These are phyloP conservation scores for Aspergillus tanneri DNA, from an alignment of 2,329 filamentous ascomycete species.

Conservation along the genomic window DNA sequence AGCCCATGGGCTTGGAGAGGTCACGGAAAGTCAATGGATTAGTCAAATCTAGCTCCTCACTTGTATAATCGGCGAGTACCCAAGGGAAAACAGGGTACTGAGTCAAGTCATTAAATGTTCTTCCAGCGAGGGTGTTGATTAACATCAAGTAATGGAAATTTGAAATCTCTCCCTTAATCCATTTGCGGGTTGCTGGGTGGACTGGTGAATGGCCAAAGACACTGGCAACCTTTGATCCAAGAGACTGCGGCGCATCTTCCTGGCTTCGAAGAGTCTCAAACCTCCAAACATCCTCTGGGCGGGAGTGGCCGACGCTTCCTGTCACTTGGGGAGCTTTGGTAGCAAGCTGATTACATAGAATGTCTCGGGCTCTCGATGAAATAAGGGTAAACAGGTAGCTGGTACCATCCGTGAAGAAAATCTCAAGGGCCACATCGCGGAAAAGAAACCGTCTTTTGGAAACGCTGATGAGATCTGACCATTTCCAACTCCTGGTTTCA, in stretches of 20 bases:
- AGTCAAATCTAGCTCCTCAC: constrained; percentile 82
- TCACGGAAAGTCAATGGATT: constrained; percentile 86
- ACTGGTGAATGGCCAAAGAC: constrained; percentile 82
- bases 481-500: constrained; percentile 86
- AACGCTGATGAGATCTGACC: constrained; percentile 90
- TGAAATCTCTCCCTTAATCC: constrained; percentile 91
- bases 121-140: constrained; percentile 93
- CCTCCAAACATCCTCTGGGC: constrained; percentile 87
- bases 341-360: constrained; percentile 73
- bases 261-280: constrained; percentile 76
- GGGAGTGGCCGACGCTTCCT: constrained; percentile 65
- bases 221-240: constrained; percentile 87
- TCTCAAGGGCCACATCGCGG: constrained; percentile 91
- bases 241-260: constrained; percentile 62
- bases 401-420: constrained; percentile 94
- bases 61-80: constrained; percentile 94
- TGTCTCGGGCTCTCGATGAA: constrained; percentile 70
- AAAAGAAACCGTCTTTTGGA: constrained; percentile 95
- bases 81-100: constrained; percentile 98
- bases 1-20: constrained; percentile 93
- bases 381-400: constrained; percentile 91
- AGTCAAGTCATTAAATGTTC: constrained; percentile 96
- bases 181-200: constrained; percentile 82
- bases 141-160: constrained; percentile 99
- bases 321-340: constrained; percentile 77